phyloP scores from a whole-genome alignment of 2,329 filamentous ascomycete species.

The Colletotrichum higginsianum region DNA sequence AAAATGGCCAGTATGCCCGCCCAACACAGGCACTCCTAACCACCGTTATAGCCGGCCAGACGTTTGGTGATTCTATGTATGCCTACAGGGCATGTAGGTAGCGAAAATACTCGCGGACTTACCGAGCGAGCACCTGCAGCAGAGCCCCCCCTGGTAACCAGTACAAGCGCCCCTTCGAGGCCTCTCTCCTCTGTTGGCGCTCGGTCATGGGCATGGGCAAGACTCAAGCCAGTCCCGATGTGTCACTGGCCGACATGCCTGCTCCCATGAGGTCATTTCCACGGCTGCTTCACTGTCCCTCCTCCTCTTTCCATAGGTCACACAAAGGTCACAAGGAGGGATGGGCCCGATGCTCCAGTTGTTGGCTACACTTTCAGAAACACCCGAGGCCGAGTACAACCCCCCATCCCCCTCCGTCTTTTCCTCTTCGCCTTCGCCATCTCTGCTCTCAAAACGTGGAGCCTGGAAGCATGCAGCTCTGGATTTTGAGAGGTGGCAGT shows the following conservation, averaged over 20 bases:
- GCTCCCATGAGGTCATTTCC: constrained; percentile 31
- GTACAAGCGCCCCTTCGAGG: background rate
- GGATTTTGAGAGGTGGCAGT: background rate
- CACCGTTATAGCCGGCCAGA: background rate
- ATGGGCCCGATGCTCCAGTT: background rate
- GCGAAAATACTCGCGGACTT: background rate
- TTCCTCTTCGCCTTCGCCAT: background rate
- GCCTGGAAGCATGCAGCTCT: constrained; percentile 6
- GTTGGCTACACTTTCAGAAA: constrained; percentile 16
- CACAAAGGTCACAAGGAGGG: background rate
- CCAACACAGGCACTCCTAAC: background rate
- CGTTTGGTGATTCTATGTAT: background rate
- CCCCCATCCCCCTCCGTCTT: background rate
- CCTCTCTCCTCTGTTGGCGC: background rate
- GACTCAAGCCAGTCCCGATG: constrained; percentile 7
- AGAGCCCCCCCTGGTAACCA: background rate
- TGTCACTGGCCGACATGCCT: constrained; percentile 15
- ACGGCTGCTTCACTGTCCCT: constrained; percentile 20
- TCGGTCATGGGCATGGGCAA: constrained; percentile 15
- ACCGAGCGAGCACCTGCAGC: constrained; percentile 19
- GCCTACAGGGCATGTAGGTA: background rate
- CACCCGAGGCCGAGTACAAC: constrained; percentile 8
- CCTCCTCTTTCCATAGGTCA: background rate
- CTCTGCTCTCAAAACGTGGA: background rate
- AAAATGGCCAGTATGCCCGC: too few relatives aligned